Evolutionary conservation across 2,329 filamentous ascomycete species (phyloP).

Genomic region (Talaromyces pinophilus): DNA sequence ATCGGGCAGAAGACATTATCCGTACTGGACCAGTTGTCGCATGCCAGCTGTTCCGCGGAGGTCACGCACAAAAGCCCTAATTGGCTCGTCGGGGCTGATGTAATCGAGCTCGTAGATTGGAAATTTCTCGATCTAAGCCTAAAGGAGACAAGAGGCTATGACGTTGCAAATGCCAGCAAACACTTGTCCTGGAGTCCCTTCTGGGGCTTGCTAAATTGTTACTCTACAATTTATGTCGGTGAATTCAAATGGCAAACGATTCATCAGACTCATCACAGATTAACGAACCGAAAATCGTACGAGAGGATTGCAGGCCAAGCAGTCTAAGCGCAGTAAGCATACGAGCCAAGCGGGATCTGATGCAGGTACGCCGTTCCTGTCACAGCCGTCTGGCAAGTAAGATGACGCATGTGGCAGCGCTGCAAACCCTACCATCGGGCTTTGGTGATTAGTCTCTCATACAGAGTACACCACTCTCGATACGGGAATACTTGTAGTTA

Average conservation of each 20-base stretch:
- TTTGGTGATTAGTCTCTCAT: not conserved
- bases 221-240: not conserved
- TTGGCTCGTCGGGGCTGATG: not conserved
- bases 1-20: not conserved
- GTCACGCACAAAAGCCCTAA: not conserved
- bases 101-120: not conserved
- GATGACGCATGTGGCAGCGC: constrained; percentile 13
- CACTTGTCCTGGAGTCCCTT: not conserved
- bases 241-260: not conserved
- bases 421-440: not conserved
- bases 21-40: not conserved
- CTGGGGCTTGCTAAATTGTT: not conserved
- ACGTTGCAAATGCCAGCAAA: constrained; percentile 17
- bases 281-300: not conserved
- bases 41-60: constrained; percentile 2
- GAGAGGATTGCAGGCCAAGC: not conserved
- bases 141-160: constrained; percentile 9
- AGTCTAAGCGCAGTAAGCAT: not conserved
- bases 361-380: constrained; percentile 19
- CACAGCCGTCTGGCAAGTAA: not conserved
- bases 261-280: not conserved
- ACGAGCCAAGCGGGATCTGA: constrained; percentile 3
- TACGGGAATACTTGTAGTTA: not conserved
- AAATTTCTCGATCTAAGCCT: not conserved
- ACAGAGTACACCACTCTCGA: not conserved